Evolutionary conservation across 2,329 filamentous ascomycete genomes (phyloP).

Genomic region (Curvularia sp.): DNA sequence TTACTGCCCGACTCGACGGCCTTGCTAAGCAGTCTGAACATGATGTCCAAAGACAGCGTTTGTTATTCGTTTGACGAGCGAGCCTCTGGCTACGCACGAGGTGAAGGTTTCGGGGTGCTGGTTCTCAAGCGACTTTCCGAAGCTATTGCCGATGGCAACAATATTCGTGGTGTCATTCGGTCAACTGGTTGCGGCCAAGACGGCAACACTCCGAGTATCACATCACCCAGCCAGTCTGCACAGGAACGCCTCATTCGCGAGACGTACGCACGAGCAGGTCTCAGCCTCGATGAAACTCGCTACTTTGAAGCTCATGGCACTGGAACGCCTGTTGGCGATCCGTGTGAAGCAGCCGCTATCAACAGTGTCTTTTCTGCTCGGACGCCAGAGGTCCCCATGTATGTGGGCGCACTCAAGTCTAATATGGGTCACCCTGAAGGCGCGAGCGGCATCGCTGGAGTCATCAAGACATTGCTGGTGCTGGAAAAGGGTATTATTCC

Average conservation of each 20-base stretch:
- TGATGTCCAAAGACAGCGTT: constrained; percentile 42
- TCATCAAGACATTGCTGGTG: constrained; percentile 51
- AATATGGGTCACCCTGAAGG: constrained; percentile 53
- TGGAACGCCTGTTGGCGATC: constrained; percentile 59
- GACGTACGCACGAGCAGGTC: constrained; percentile 48
- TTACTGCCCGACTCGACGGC: constrained; percentile 20
- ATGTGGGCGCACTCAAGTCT: constrained; percentile 33
- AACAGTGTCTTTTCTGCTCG: constrained; percentile 24
- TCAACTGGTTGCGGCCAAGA: constrained; percentile 35
- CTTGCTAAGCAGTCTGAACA: constrained; percentile 19
- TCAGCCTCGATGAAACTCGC: constrained; percentile 39
- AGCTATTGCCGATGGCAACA: constrained; percentile 32
- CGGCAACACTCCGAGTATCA: constrained; percentile 29
- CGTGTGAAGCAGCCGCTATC: constrained; percentile 32
- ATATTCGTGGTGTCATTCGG: constrained; percentile 40
- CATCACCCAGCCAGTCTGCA: constrained; percentile 53
- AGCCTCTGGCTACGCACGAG: constrained; percentile 69
- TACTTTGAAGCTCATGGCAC: constrained; percentile 51
- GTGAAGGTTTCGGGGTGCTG: constrained; percentile 61
- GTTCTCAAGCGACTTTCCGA: constrained; percentile 34
- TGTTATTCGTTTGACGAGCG: constrained; percentile 55
- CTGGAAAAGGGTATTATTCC: constrained; percentile 45
- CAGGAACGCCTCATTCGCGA: constrained; percentile 43
- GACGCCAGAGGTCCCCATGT: constrained; percentile 19
- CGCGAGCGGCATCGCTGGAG: constrained; percentile 45